Evolutionary conservation across 1,284 basidiomycete genomes (phyloP), one percentile per base, ranked within the genome.

Genomic region (Cryptococcus sp.): DNA sequence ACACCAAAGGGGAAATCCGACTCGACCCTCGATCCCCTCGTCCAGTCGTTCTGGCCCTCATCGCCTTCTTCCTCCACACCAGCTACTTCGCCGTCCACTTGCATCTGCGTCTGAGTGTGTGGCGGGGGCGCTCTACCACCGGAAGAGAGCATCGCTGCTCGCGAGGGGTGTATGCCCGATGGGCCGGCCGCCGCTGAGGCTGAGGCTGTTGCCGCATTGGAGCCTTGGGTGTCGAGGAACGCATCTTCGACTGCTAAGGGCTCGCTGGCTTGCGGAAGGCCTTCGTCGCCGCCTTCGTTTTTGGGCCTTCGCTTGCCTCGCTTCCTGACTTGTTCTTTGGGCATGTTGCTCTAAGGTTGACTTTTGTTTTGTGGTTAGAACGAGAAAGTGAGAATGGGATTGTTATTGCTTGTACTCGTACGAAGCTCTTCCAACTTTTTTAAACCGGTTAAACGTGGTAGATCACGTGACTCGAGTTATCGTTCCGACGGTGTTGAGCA

Each of bases 1-100:
- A 87, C 88, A 59, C 92, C 92, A 75, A 92, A 95, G 1, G 91
- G 91, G 57, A 88, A 88, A 61, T 91, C 89, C 11, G 82, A 81
- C 69, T 89, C 77, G 16, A 69, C 53, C 27, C 71, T 67, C n/a
- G 66, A 65, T n/a, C 64, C 65, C 41, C 72, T 66, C 10, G 63
- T 69, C 73, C 73, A 75, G 53, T 69, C 61, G 3, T 65, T 57
- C 35, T 42, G 47, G 13, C 58, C 59, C 15, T 69, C 62, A 41
- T 56, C 61, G 17, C 53, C 60, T 46, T 54, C 59, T 8, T 40
- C 58, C 39, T 46, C 31, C 7, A 44, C 60, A 13, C 49, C 50
- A 7, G 25, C 50, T 23, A 54, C 35, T 17, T 52, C 44, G 17
- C 20, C 17, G 13, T n/a, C 25, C 17, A 3, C 8, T 31, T 60